Base-by-base conservation (phyloP, 192 early-diverging fungal species). In the Coemansia sp. region DNA sequence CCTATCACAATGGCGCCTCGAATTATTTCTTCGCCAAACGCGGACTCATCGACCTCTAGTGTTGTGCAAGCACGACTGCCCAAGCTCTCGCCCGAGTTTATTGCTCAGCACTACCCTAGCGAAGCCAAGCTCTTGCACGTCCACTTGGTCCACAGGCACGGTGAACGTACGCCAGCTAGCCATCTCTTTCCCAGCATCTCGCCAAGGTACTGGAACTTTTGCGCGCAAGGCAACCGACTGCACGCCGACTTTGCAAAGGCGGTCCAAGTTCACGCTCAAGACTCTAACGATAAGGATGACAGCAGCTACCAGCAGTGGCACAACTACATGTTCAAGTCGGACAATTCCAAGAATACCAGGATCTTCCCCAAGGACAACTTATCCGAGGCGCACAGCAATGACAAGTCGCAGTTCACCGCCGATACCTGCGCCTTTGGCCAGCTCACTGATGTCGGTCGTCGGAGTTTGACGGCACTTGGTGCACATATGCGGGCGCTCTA, bases 361-460 rank as follows among this genome's bases (percentile, higher is more conserved):
- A 66, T 77, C 23, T 72, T 86, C 37, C 70, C 66, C 31, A 38
- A 62, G 5, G 23, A 39, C 45, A 70, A 71, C 32, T 38, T 41
- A 37, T 37, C 46, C 11, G 60, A 39, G n/a, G 67, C 53, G 46
- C 44, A 69, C 25, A 9, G 23, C n/a, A 39, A 23, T 36, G 72
- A 72, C 64, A 51, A 32, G 31, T 77, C 77, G 10, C 21, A 53
- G 48, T 45, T 25, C 1, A 71, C 74, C 1, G 23, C 45, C 37
- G 76, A 70, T 32, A 80, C 66, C 6, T 85, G 87, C 63, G 76
- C 67, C n/a, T 75, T 66, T 63, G 87, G 89, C 25, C 87, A 89
- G 69, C 77, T 90, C 44, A 90, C 89, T 9, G 87, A 90, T 51
- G 48, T 70, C 4, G 89, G 89, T 3, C 85, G 88, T 60, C 50